Evolutionary conservation across 2,329 filamentous ascomycete genomes (phyloP), one percentile per base, ranked within the genome.

Genomic region (Fusarium nisikadoi): DNA sequence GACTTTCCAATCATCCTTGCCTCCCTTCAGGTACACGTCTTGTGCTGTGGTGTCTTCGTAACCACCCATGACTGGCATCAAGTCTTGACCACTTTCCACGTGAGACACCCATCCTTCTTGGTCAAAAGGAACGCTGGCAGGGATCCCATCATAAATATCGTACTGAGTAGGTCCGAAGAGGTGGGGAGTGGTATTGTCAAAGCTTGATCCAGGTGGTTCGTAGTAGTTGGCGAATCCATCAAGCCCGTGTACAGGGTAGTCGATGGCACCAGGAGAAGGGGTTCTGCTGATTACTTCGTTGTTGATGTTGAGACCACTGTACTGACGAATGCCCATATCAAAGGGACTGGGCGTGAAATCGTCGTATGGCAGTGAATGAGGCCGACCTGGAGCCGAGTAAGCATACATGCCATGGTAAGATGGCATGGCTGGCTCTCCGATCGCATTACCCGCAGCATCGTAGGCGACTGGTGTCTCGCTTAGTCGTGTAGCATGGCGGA

Each of bases 1-100:
- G 13, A 82, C 72, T 60, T 79, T 73, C 81, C 81, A 83, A 55
- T 81, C 81, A 16, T 72, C 74, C 36, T 80, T 74, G 14, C 71
- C 76, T 27, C 81, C 81, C 46, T 73, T 77, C 33, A 83, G 74
- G 52, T 80, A 81, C 10, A 65, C 74, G 25, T 79, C 77, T 52
- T 79, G 77, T 23, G 72, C 68, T 52, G 60, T 64, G 6, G 59
- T 25, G 39, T 69, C 69, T 31, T 61, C 58, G 33, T 67, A 71
- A 23, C 57, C 71, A 41, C 42, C 50, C 43, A 71, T 52, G 43
- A 57, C 31, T 23, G 70, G 62, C 38, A 58, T 64, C 42, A 65
- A 39, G 31, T 69, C 67, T 27, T 68, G 67, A 6, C 55, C 61
- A 14, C 31, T 61, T 23, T 57, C 64, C 54, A 64, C 46, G 19